Evolutionary conservation across 495 filamentous ascomycete species (phyloP), one percentile per base, ranked within the genome.

Genomic region (Aspergillus mulundensis): DNA sequence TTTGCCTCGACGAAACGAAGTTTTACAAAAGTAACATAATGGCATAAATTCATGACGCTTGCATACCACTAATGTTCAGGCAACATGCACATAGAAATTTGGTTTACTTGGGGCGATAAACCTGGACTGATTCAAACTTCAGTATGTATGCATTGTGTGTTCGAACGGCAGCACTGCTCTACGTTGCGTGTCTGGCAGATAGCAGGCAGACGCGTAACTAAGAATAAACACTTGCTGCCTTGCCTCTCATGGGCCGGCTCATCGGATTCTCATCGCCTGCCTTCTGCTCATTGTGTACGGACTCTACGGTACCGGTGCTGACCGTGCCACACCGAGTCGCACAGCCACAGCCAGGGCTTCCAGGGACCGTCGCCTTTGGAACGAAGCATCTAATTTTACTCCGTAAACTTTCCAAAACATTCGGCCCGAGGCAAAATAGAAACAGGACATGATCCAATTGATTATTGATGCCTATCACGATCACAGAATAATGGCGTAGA

Each of bases 401-500:
- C n/a, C n/a, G n/a, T n/a, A 34, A n/a, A 49, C 25, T 36, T 36
- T 7, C 12, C 38, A 18, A 40, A 18, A 18, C 4, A 40, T 40
- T 40, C 38, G n/a, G 38, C 38, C 14, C 20, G 10, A n/a, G 42
- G 36, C n/a, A 25, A 28, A 42, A 28, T 14, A 12, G 21, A 25
- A 25, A 25, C 46, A 20, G 2, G 25, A 30, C 30, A 15, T 34
- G 14, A 20, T 47, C 30, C 41, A n/a, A n/a, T 38, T 20, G 12
- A 20, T 18, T 46, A 19, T 40, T 30, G 36, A 14, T 16, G 25
- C 28, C 24, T 21, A 40, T 24, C 10, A 46, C 19, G 5, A 14
- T 20, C n/a, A 24, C 32, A 28, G 25, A 40, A 46, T 19, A 48
- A 48, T 62, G 56, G 39, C 56, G 56, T 59, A 32, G 56, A 43